A percentile compares a stretch with the other conserved stretches of the same genome.
Conservation (phyloP, 148 eudicot genomes). For the Beta vulgaris region DNA sequence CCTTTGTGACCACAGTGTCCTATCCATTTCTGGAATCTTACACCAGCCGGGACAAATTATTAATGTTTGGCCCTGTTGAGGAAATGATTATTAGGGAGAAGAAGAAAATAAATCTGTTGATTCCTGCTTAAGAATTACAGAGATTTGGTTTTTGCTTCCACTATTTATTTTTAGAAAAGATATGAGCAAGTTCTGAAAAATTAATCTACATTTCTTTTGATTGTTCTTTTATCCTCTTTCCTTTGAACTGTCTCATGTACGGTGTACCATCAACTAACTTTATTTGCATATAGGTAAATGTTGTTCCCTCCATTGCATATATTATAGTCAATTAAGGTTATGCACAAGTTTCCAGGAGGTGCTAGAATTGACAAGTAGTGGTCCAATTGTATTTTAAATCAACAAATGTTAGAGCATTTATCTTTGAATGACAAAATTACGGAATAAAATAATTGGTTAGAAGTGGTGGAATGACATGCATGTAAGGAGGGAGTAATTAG, state of each 20-base stretch:
- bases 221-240: neutral
- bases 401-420: neutral
- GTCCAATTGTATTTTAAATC: too few relatives aligned
- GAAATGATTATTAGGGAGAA: too few relatives aligned
- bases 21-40: too few relatives aligned
- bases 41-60: too few relatives aligned
- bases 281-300: neutral
- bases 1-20: too few relatives aligned
- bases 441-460: neutral
- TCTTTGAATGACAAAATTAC: neutral
- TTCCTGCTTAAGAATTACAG: too few relatives aligned
- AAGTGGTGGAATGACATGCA: neutral
- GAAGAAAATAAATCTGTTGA: too few relatives aligned
- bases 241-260: neutral
- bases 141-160: too few relatives aligned
- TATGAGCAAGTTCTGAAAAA: too few relatives aligned
- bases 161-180: too few relatives aligned
- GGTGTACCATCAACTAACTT: neutral
- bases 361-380: neutral
- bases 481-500: neutral
- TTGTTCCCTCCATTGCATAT: neutral
- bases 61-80: too few relatives aligned
- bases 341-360: neutral
- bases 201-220: neutral
- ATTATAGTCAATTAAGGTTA: neutral